phyloP scores from a whole-genome alignment of 768 basidiomycete genomes.

The Suillus ampliporus region DNA sequence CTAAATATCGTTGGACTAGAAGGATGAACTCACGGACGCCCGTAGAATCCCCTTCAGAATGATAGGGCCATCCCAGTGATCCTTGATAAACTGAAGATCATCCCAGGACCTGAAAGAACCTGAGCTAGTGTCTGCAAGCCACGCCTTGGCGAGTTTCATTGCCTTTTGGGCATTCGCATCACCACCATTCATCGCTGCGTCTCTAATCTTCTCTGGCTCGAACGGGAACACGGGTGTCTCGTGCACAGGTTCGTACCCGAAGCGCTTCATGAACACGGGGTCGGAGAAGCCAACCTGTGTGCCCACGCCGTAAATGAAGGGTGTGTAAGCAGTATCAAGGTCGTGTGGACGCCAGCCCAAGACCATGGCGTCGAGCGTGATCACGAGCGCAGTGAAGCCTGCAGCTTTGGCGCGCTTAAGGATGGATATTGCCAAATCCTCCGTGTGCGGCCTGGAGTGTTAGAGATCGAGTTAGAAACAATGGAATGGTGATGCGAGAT shows the following conservation, averaged over 20 bases:
- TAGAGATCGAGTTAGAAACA: not conserved
- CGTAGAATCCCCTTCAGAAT: constrained; percentile 80
- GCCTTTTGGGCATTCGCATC: constrained; percentile 50
- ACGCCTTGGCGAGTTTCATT: constrained; percentile 59
- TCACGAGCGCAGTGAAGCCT: constrained; percentile 74
- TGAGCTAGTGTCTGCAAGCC: constrained; percentile 67
- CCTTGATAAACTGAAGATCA: constrained; percentile 67
- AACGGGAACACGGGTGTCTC: constrained; percentile 62
- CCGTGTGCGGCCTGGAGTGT: constrained; percentile 57
- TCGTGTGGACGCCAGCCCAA: constrained; percentile 84
- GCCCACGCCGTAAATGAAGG: constrained; percentile 70
- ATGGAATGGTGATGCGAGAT: not conserved
- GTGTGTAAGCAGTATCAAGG: constrained; percentile 65
- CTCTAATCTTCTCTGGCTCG: constrained; percentile 48
- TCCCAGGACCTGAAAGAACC: constrained; percentile 74
- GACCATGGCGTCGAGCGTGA: constrained; percentile 77
- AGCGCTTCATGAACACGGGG: constrained; percentile 75
- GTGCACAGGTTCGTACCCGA: constrained; percentile 47
- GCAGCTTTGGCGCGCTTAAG: constrained; percentile 67
- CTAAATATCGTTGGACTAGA: not conserved
- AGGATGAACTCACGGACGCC: constrained; percentile 51
- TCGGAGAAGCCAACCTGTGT: constrained; percentile 72
- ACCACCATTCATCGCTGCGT: constrained; percentile 48
- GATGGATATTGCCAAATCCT: constrained; percentile 68
- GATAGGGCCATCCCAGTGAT: constrained; percentile 80